phyloP scores from a whole-genome alignment of 1,284 basidiomycete species.

The Ustilago trichophora region DNA sequence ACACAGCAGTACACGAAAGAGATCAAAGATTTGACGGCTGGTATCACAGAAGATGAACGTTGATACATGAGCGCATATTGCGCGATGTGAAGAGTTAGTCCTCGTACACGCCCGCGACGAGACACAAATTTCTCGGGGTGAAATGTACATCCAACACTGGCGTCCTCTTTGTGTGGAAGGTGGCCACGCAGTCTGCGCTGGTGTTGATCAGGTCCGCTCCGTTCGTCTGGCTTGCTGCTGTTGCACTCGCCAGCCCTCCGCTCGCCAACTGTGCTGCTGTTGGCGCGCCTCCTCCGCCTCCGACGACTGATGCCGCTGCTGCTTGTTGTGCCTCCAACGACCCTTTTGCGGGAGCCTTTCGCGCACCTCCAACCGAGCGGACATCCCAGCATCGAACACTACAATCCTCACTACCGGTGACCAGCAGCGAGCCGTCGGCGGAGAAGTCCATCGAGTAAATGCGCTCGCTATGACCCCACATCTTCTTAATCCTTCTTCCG shows the following conservation, averaged over 20 bases:
- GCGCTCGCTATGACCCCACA: conserved; percentile 89
- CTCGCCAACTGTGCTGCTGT: conserved; percentile 1
- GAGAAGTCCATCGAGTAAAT: conserved; percentile 91
- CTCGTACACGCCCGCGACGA: conserved; percentile 77
- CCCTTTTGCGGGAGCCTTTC: conserved; percentile 14
- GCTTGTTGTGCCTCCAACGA: conserved; percentile 32
- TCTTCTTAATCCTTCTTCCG: conserved; percentile 92
- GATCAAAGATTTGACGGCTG: no score
- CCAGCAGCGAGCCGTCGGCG: conserved; percentile 86
- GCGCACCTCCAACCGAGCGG: conserved; percentile 74
- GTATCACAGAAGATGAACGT: no score
- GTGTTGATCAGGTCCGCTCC: conserved; percentile 22
- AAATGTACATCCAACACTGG: conserved; percentile 91
- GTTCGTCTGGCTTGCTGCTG: conserved; percentile 1
- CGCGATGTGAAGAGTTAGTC: no score
- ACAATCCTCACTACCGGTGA: conserved; percentile 89
- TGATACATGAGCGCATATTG: no score
- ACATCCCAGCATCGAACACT: conserved; percentile 98
- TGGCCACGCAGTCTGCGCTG: conserved; percentile 81
- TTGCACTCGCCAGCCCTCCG: conserved; percentile 7
- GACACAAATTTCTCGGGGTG: conserved; percentile 89
- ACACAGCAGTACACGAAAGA: no score
- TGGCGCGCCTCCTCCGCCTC: not conserved
- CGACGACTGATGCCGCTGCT: conserved; percentile 14
- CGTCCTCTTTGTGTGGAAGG: conserved; percentile 93